These are phyloP conservation scores for Chrysoporthe cubensis DNA, from an alignment of 2,329 filamentous ascomycete species.

Conservation along the genomic window DNA sequence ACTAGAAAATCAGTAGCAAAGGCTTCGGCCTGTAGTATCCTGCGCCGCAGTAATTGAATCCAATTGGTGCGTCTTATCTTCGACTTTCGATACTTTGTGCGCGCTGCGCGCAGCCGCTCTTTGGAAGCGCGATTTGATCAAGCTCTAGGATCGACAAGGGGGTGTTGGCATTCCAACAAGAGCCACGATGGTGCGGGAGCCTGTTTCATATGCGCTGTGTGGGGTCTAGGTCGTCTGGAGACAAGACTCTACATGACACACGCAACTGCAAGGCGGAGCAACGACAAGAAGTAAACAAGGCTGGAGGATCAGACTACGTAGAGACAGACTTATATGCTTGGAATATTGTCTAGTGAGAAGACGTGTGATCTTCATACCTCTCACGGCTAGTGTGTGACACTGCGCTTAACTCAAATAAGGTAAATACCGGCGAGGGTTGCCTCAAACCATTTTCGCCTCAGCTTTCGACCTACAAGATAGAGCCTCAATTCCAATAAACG, in stretches of 20 bases:
- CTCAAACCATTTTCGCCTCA: background rate
- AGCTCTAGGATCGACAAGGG: too few relatives aligned
- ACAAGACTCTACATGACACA: background rate
- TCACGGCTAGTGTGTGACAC: background rate
- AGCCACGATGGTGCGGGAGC: background rate
- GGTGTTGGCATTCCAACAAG: too few relatives aligned
- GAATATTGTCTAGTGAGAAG: background rate
- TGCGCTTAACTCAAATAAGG: background rate
- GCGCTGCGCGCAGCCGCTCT: too few relatives aligned
- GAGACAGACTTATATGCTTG: background rate
- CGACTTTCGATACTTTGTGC: too few relatives aligned
- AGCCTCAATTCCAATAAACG: background rate
- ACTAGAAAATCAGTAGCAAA: too few relatives aligned
- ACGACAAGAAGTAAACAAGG: background rate
- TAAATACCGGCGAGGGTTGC: constrained; percentile 5
- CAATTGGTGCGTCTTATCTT: too few relatives aligned
- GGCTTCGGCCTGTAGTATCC: too few relatives aligned
- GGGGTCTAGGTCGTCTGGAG: background rate
- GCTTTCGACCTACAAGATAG: background rate
- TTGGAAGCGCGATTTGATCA: rapidly evolving
- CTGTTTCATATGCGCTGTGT: background rate
- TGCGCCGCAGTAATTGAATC: too few relatives aligned
- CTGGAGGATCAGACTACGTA: background rate
- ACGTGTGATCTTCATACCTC: background rate
- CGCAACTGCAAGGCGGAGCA: background rate